Evolutionary conservation across 371 early-diverging fungal genomes (phyloP), one percentile per base, ranked within the genome.

Genomic region (Mucor mucedo): DNA sequence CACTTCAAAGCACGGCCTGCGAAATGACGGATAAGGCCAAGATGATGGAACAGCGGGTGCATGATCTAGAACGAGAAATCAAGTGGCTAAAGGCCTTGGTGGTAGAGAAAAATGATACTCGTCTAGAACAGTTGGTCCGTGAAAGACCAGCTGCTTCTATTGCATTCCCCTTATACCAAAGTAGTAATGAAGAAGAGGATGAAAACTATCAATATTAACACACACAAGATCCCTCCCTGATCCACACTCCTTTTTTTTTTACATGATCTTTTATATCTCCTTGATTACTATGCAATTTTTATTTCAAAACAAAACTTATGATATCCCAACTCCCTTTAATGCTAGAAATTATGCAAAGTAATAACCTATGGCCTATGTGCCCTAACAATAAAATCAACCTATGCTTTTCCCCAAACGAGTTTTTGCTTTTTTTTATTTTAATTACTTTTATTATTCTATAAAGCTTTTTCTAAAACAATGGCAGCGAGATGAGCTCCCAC

Each of bases 51-150:
- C 61, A 61, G 35, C 84, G 87, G 6, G 86, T 91, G 32, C 79
- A 84, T 47, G 95, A 95, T 64, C 82, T 96, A 45, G 95, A 94
- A 72, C 87, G 87, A 70, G 96, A 98, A 71, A 89, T 93, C 64
- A 89, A 88, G 54, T 96, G 96, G 96, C 75, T 98, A 57, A 83
- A 93, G 53, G 87, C 89, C 10, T 73, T 96, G 27, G 80, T 97
- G 8, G 86, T 93, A 0, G 95, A 96, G 62, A 91, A 90, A 75
- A 89, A 88, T 60, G 69, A 73, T 29, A 62, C 60, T 3, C 68
- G 67, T 13, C 30, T 75, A 39, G 64, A 68, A 35, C 54, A 71
- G 28, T 52, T 75, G 35, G 45, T 75, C 9, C 52, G 56, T 7
- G 65, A 78, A n/a, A 58, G 66, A 35, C 77, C 77, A 2, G 11